Percentiles rank a stretch among this genome's conserved stretches.
These are phyloP conservation scores for Hypoxylon sp. DNA, from an alignment of 2,329 filamentous ascomycete genomes.

Conservation along the genomic window DNA sequence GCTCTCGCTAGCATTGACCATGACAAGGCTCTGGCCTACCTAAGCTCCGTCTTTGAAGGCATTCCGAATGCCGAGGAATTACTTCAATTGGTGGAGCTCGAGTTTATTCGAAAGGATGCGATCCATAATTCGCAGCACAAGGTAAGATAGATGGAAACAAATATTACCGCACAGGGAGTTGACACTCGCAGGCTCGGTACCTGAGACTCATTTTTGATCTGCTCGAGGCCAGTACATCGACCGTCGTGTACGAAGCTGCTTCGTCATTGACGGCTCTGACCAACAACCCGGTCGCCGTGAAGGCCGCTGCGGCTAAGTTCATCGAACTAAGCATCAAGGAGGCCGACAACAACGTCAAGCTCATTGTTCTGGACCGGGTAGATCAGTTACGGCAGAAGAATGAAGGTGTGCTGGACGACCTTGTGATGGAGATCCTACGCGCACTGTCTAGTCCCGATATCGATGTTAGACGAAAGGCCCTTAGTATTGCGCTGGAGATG, in stretches of 20 bases:
- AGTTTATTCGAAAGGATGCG: slow-evolving; percentile 99
- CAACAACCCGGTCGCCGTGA: slow-evolving; percentile 96
- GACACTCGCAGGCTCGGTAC: slow-evolving; percentile 77
- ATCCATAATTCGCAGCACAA: slow-evolving; percentile 95
- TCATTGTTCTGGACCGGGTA: slow-evolving; percentile 96
- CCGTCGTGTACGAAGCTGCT: slow-evolving; percentile 96
- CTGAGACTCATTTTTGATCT: slow-evolving; percentile 96
- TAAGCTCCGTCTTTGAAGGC: slow-evolving; percentile 90
- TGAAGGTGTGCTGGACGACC: slow-evolving; percentile 89
- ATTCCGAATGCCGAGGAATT: slow-evolving; percentile 96
- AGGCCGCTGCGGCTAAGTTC: slow-evolving; percentile 94
- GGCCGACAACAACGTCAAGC: slow-evolving; percentile 98
- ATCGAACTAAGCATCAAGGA: slow-evolving; percentile 98
- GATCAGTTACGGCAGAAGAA: slow-evolving; percentile 89
- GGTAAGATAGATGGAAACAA: slow-evolving; percentile 58
- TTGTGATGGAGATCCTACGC: slow-evolving; percentile 96
- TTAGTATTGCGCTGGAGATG: slow-evolving; percentile 94
- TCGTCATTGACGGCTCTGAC: slow-evolving; percentile 94
- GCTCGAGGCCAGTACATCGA: slow-evolving; percentile 90
- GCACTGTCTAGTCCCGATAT: slow-evolving; percentile 96
- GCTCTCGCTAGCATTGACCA: slow-evolving; percentile 92
- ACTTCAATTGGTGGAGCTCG: slow-evolving; percentile 90
- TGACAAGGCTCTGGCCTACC: slow-evolving; percentile 88
- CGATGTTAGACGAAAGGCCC: slow-evolving; percentile 92
- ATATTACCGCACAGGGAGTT: slow-evolving; percentile 39